These are phyloP conservation scores for Daldinia loculata DNA, from an alignment of 495 filamentous ascomycete species.

Conservation along the genomic window DNA sequence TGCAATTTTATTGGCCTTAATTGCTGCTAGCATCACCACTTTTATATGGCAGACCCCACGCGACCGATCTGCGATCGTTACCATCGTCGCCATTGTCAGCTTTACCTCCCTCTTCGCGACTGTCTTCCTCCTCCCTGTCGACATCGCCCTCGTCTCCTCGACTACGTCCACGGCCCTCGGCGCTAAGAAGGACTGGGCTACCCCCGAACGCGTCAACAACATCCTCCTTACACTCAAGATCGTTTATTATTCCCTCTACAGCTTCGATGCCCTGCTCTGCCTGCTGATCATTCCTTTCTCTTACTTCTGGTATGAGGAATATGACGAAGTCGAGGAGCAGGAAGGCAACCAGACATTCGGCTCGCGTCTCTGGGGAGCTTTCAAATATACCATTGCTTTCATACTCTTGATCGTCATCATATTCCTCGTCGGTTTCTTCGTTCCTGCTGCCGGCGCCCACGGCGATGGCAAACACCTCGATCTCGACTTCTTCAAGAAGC, in stretches of 20 bases:
- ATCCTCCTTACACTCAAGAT: slow-evolving; percentile 83
- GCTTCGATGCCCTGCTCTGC: slow-evolving; percentile 89
- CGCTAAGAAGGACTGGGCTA: slow-evolving; percentile 93
- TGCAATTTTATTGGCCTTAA: slow-evolving; percentile 73
- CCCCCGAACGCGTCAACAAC: slow-evolving; percentile 73
- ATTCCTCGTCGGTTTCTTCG: slow-evolving; percentile 92
- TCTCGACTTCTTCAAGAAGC: slow-evolving; percentile 87
- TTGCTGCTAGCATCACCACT: slow-evolving; percentile 80
- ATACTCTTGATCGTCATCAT: slow-evolving; percentile 79
- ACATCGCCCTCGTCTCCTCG: slow-evolving; percentile 92
- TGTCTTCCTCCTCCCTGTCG: slow-evolving; percentile 89
- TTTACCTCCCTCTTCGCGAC: slow-evolving; percentile 89
- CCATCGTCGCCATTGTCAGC: slow-evolving; percentile 82
- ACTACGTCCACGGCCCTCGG: slow-evolving; percentile 80
- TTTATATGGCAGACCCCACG: slow-evolving; percentile 86
- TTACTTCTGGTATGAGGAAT: slow-evolving; percentile 99
- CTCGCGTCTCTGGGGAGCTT: slow-evolving; percentile 76
- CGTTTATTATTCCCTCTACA: slow-evolving; percentile 93
- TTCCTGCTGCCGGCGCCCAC: slow-evolving; percentile 73
- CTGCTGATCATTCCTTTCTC: slow-evolving; percentile 91
- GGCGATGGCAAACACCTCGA: slow-evolving; percentile 71
- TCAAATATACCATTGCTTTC: slow-evolving; percentile 92
- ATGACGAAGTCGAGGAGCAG: slow-evolving; percentile 83
- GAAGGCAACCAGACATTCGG: slow-evolving; percentile 75
- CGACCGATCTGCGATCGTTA: slow-evolving; percentile 83